Conservation (phyloP, 1,284 basidiomycete species). For the Coniferiporia sulphurascens region DNA sequence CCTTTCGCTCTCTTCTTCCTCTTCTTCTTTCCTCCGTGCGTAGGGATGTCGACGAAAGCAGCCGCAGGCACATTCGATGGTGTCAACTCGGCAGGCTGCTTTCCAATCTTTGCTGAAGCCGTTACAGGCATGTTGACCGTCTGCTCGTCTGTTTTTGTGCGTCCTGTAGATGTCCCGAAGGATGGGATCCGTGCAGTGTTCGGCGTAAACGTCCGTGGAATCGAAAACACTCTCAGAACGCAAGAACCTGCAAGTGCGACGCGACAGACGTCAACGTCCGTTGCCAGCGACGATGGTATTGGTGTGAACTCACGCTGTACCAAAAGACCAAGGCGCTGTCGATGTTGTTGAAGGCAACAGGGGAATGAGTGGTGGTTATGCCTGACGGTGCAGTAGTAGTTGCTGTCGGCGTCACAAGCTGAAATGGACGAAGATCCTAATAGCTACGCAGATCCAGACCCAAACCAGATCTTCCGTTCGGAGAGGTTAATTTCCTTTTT, state of each 20-base stretch:
- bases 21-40: constrained; percentile 33
- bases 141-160: neutral
- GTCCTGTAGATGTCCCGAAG: neutral
- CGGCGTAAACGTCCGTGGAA: neutral
- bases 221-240: neutral
- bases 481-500: neutral
- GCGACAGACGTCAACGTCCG: neutral
- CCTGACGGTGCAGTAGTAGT: neutral
- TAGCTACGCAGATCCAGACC: neutral
- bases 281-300: neutral
- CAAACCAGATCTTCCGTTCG: no score
- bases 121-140: neutral
- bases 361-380: neutral
- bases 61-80: neutral
- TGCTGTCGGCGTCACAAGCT: neutral
- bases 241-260: neutral
- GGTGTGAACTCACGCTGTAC: neutral
- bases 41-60: neutral
- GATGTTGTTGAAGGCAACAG: neutral
- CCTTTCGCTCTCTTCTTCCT: constrained; percentile 45
- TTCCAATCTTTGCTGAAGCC: neutral
- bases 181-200: neutral
- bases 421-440: neutral
- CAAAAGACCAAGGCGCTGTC: neutral
- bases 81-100: neutral